phyloP scores from a whole-genome alignment of 208 protist genomes.

The Leishmania guyanensis region DNA sequence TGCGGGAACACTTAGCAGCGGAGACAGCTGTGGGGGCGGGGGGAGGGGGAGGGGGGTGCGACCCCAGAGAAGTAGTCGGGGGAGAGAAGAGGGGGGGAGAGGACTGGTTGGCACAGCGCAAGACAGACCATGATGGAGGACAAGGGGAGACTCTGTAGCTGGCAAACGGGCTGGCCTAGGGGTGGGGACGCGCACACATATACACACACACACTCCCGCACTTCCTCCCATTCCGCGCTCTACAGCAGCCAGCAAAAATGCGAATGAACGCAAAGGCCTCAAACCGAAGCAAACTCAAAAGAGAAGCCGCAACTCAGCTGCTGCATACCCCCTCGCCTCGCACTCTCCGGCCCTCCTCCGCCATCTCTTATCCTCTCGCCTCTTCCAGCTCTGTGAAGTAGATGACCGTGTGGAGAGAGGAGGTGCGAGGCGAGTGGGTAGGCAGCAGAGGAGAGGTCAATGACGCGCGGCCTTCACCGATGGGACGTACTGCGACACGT shows the following conservation, averaged over 20 bases:
- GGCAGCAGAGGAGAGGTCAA: neutral
- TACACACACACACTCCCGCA: neutral
- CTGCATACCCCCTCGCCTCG: neutral
- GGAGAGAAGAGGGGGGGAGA: neutral
- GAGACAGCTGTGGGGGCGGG: neutral
- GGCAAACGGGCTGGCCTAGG: neutral
- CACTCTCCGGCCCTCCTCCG: neutral
- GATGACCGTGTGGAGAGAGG: neutral
- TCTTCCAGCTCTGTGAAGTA: neutral
- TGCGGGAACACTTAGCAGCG: slow-evolving; percentile 25
- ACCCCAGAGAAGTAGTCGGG: neutral
- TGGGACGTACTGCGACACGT: neutral
- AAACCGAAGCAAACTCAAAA: neutral
- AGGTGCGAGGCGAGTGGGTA: neutral
- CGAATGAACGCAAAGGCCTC: neutral
- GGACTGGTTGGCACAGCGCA: neutral
- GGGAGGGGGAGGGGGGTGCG: too few relatives aligned
- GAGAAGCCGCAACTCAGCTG: neutral
- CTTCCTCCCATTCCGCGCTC: neutral
- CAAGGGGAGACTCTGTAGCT: neutral
- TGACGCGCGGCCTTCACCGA: neutral
- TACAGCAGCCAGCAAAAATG: neutral
- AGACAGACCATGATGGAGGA: neutral
- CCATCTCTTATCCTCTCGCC: neutral
- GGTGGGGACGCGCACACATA: neutral